Evolutionary conservation across 495 filamentous ascomycete genomes (phyloP), one percentile per base, ranked within the genome.

Genomic region (Trichodelitschia bisporula): DNA sequence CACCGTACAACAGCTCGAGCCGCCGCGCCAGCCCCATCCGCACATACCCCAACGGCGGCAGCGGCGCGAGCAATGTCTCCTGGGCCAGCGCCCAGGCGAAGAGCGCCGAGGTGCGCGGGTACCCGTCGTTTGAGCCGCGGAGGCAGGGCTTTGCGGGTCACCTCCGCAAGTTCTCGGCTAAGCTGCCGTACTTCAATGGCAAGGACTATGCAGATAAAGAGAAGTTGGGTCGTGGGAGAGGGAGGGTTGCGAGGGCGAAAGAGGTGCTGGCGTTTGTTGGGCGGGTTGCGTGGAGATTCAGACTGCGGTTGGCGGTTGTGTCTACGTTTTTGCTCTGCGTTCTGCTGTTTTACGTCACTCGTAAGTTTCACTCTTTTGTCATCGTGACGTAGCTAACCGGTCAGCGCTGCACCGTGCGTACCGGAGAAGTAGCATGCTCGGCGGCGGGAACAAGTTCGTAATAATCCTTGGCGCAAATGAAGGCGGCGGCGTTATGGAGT

Each of bases 401-500:
- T 4, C 25, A 59, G 50, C 54, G 31, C 40, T 58, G 26, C 40
- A 55, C 40, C 40, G 45, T 37, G 29, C 43, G 23, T 72, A 72
- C 41, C 58, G 69, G 40, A 44, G 61, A 36, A 58, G 68, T 18
- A 41, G 57, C 24, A 47, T 55, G 12, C 47, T 90, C 1, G 83
- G 86, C 15, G 78, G 80, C 18, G 86, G 89, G 1, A 66, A 64
- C 39, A 93, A 92, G 44, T 78, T 77, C 42, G 86, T 99, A 20
- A 74, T 99, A 18, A 84, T 99, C 38, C 57, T 95, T 5, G 83
- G 72, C 20, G 83, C 86, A 28, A 99, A 99, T 45, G 63, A 82
- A 33, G 86, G 89, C 18, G 86, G 86, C 30, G 86, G 86, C 29
- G 86, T 99, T 4, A 95, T 93, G 84, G 86, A 91, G 47, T 91